Conservation (phyloP, 495 filamentous ascomycete genomes). For the Cairneyella variabilis region DNA sequence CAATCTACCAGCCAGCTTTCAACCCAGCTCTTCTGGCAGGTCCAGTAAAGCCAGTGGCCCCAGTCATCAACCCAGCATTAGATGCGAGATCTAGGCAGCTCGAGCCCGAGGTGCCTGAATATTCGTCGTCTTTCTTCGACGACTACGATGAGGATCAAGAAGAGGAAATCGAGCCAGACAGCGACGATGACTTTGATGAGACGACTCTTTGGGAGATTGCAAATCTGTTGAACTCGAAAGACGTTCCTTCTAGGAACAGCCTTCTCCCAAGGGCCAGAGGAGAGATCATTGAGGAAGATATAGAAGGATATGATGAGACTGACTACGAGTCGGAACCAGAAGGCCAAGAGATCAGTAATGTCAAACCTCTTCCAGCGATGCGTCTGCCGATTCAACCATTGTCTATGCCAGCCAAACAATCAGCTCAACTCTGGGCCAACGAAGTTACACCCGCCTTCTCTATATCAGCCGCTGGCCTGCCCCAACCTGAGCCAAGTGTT, state of each 20-base stretch:
- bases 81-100: slow-evolving; percentile 33
- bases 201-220: slow-evolving; percentile 55
- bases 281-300: slow-evolving; percentile 19
- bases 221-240: slow-evolving; percentile 42
- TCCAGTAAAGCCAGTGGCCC: too few relatives aligned
- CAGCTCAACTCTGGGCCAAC: slow-evolving; percentile 8
- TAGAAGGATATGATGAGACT: slow-evolving; percentile 20
- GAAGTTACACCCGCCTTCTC: background rate
- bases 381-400: slow-evolving; percentile 18
- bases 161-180: slow-evolving; percentile 31
- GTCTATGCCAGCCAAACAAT: background rate
- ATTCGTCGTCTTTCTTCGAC: slow-evolving; percentile 38
- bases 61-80: slow-evolving; percentile 21
- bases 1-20: slow-evolving; percentile 24
- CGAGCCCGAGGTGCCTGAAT: slow-evolving; percentile 31
- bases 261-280: slow-evolving; percentile 25
- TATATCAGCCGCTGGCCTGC: background rate
- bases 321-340: background rate
- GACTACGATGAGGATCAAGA: slow-evolving; percentile 44
- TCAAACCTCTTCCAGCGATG: background rate
- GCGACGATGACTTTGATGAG: slow-evolving; percentile 52
- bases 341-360: background rate
- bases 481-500: slow-evolving; percentile 11
- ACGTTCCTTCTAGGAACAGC: slow-evolving; percentile 42
- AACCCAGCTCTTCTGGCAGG: slow-evolving; percentile 17